Conservation (phyloP, 2,329 filamentous ascomycete genomes). For the Alternaria longipes region DNA sequence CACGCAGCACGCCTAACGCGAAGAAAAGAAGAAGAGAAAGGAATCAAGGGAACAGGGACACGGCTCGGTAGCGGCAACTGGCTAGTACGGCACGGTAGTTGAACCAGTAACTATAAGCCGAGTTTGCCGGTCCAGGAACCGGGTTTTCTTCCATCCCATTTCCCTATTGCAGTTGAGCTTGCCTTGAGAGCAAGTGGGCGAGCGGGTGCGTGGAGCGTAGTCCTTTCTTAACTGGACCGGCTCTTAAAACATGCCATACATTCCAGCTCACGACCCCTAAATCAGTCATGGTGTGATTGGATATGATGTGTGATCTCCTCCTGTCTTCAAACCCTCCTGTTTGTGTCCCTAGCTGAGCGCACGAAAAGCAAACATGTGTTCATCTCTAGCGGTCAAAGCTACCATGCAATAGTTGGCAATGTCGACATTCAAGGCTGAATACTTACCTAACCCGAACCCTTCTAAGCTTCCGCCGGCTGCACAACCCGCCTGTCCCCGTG, state of each 20-base stretch:
- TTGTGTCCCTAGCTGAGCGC: background rate
- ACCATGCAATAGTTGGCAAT: background rate
- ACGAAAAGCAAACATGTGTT: background rate
- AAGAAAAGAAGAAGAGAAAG: background rate
- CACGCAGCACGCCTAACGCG: background rate
- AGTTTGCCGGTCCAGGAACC: slow-evolving; percentile 1
- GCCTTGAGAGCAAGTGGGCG: background rate
- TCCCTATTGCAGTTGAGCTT: background rate
- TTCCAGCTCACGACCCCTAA: background rate
- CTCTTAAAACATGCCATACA: background rate
- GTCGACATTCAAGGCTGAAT: background rate
- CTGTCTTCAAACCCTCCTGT: background rate
- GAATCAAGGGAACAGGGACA: background rate
- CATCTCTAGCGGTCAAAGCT: background rate
- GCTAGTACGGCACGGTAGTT: background rate
- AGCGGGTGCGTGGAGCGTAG: background rate
- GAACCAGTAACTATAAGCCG: background rate
- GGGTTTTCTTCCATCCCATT: background rate
- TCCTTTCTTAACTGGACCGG: background rate
- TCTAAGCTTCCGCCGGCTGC: background rate
- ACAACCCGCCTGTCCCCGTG: background rate
- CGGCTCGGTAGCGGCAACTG: background rate
- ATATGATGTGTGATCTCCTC: background rate
- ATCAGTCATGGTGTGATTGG: background rate
- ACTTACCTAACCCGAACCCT: background rate